Evolutionary conservation across 2,329 filamentous ascomycete genomes (phyloP), one percentile per base, ranked within the genome.

Genomic region (Coccinonectria pachysandricola): DNA sequence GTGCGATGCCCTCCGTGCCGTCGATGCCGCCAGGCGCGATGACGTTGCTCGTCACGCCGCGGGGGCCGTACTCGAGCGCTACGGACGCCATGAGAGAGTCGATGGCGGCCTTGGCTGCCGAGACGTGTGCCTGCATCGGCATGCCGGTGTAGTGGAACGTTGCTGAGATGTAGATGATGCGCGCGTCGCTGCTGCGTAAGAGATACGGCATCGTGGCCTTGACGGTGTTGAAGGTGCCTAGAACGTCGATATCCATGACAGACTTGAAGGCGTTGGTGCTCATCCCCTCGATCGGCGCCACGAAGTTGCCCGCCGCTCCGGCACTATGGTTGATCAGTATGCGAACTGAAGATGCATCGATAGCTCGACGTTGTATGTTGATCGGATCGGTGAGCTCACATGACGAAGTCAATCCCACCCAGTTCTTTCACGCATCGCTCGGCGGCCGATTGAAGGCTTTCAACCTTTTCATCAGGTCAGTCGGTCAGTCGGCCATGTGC

Each of bases 241-340:
- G 57, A 3, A 94, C 79, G 52, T 96, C 91, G 48, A 98, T 98
- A 35, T 96, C 91, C 46, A 96, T 88, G 39, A 98, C 91, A 0
- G 83, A 68, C 56, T 87, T 92, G 74, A 98, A 93, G 4, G 84
- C 91, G 50, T 96, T 96, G 32, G 81, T 60, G 20, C 75, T 85
- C 25, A 96, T 71, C 36, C 79, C 79, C 20, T 79, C 71, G 34
- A 96, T 79, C 4, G 88, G 81, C 1, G 85, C 80, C 12, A 98
- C 68, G 56, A 96, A 98, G 57, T 98, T 98, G 32, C 91, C 91
- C 11, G 91, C 91, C 9, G 91, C 91, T 26, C 91, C 91, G 12
- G 88, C 88, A 51, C 82, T 91, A 45, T 25, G n/a, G n/a, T n/a
- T n/a, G n/a, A n/a, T n/a, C n/a, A n/a, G n/a, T n/a, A n/a, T n/a